Evolutionary conservation across 352 stramenopile species (phyloP).

Genomic region (Pythium sukuiense): DNA sequence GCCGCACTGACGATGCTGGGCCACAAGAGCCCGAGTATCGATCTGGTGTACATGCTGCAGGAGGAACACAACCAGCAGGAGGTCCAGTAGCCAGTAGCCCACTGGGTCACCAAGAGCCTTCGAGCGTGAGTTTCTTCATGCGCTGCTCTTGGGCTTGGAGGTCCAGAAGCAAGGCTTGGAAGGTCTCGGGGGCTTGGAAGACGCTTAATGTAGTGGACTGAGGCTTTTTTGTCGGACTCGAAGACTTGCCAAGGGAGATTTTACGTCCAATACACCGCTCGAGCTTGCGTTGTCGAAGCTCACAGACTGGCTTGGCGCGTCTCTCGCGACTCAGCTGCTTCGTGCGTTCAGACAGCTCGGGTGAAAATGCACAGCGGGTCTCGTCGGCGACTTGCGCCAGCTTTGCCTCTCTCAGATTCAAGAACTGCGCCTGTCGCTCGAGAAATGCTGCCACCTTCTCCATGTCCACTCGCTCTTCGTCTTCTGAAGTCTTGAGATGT

Average conservation of each 20-base stretch:
- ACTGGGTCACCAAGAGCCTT: too few species aligned
- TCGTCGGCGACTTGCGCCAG: slow-evolving; percentile 7
- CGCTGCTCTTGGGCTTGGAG: slow-evolving; percentile 21
- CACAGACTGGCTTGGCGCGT: slow-evolving; percentile 12
- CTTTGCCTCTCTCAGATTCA: slow-evolving; percentile 14
- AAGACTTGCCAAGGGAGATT: neutral
- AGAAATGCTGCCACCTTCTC: slow-evolving; percentile 13
- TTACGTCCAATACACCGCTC: slow-evolving; percentile 16
- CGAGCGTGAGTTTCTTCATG: slow-evolving; percentile 16
- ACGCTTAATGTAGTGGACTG: neutral
- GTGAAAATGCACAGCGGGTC: slow-evolving; percentile 17
- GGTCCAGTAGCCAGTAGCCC: neutral
- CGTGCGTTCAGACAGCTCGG: slow-evolving; percentile 14
- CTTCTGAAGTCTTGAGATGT: neutral
- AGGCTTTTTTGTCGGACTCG: neutral
- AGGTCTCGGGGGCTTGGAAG: slow-evolving; percentile 8
- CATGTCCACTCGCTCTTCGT: neutral
- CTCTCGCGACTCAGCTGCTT: slow-evolving; percentile 7
- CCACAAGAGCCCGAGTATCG: slow-evolving; percentile 13
- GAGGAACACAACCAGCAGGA: slow-evolving; percentile 10
- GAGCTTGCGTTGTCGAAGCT: slow-evolving; percentile 16
- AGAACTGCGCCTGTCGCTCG: slow-evolving; percentile 14
- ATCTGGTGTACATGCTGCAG: slow-evolving; percentile 27
- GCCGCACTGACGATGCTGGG: slow-evolving; percentile 26
- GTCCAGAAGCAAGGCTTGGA: slow-evolving; percentile 14